A percentile compares a stretch with the other conserved stretches of the same genome.
Conservation (phyloP, 2,329 filamentous ascomycete genomes). For the Dothidotthia symphoricarpi region DNA sequence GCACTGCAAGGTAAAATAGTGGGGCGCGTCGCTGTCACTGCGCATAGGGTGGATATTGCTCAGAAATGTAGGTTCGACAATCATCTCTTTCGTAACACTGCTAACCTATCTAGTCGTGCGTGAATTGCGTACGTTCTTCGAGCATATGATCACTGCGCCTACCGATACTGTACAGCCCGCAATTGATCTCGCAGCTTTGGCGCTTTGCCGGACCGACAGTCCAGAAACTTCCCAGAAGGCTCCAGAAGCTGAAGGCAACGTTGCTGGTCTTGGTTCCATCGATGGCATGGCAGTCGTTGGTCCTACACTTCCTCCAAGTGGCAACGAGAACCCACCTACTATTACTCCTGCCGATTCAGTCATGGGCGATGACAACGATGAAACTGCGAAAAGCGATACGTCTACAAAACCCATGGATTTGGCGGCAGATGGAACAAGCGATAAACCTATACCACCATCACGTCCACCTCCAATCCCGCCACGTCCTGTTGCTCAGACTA, state of each 20-base stretch:
- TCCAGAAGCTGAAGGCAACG: conserved; percentile 47
- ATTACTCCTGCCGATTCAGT: conserved; percentile 19
- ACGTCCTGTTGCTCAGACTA: conserved; percentile 41
- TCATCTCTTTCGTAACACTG: background rate
- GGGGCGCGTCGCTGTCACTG: conserved; percentile 67
- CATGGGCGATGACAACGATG: conserved; percentile 22
- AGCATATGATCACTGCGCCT: conserved; percentile 64
- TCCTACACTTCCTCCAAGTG: conserved; percentile 43
- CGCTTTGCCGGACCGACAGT: conserved; percentile 62
- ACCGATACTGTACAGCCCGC: conserved; percentile 66
- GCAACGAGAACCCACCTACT: conserved; percentile 3
- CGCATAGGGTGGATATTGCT: conserved; percentile 58
- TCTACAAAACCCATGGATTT: conserved; percentile 22
- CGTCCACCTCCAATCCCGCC: conserved; percentile 61
- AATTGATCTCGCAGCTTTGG: conserved; percentile 75
- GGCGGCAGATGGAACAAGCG: conserved; percentile 18
- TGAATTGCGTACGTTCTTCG: conserved; percentile 69
- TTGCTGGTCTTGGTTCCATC: conserved; percentile 43
- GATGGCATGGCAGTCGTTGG: conserved; percentile 48
- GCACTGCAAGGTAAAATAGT: conserved; percentile 67
- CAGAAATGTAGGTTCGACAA: conserved; percentile 66
- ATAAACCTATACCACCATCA: conserved; percentile 40
- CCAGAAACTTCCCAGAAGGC: conserved; percentile 35
- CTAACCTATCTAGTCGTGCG: conserved; percentile 61
- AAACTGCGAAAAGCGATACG: conserved; percentile 17